Evolutionary conservation across 192 early-diverging fungal species (phyloP).

Genomic region (Mortierella antarctica): DNA sequence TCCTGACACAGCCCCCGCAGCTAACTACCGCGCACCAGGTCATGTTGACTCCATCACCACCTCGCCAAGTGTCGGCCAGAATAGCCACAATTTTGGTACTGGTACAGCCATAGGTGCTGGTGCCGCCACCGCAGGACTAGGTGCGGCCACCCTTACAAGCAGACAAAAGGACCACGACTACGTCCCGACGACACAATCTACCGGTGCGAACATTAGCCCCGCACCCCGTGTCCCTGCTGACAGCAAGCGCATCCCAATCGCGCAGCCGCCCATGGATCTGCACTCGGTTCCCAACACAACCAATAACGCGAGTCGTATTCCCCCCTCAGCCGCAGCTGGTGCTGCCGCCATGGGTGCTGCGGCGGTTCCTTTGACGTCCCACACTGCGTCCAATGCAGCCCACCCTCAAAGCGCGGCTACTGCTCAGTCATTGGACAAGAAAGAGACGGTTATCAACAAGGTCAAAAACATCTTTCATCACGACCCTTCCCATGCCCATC

Average conservation of each 20-base stretch:
- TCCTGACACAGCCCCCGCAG: too few species aligned
- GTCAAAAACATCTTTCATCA: constrained; percentile 4
- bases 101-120: neutral
- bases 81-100: neutral
- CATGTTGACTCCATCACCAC: too few species aligned
- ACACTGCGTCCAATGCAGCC: neutral
- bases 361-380: neutral
- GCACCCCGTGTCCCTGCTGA: neutral
- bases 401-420: too few species aligned
- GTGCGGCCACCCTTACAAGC: neutral
- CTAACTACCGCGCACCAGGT: too few species aligned
- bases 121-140: constrained; percentile 1
- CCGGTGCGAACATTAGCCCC: too few species aligned
- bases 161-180: neutral
- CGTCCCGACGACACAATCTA: neutral
- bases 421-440: too few species aligned
- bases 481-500: neutral
- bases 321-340: too few species aligned
- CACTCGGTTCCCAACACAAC: neutral
- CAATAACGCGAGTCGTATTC: neutral
- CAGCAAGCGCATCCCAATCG: constrained; percentile 9
- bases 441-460: neutral
- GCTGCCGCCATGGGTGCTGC: neutral
- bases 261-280: constrained; percentile 2
- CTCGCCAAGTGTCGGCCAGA: neutral